Base-by-base conservation (phyloP, 441 rosid species). In the Gossypium trilobum region DNA sequence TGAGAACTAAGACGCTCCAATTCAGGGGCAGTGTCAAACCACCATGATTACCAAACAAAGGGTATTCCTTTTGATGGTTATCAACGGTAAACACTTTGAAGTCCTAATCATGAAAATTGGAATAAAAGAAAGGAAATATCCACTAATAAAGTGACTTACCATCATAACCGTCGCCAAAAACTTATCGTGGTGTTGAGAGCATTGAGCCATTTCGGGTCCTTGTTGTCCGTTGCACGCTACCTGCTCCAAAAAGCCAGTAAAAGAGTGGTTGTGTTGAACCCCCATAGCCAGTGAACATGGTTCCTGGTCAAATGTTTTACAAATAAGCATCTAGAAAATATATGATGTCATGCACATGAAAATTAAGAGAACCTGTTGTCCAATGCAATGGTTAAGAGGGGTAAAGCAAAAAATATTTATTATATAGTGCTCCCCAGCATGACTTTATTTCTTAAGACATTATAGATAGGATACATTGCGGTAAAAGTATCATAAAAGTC, bases 81-180 rank as follows among this genome's bases (percentile, higher is more conserved):
- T 57, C 68, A 56, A 48, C 56, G 68, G 67, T 22, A 57, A 33
- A 69, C 36, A 69, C 48, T 25, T 59, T 16, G 36, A 31, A 13
- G 73, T 73, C 68, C 10, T 61, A 67, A 74, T 79, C 78, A 79
- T 79, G 82, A 68, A 55, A 60, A 39, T 67, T 71, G 71, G 76
- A 73, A 75, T 52, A 46, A 20, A 57, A 70, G 51, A 57, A 67
- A 64, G 69, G 69, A 70, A 78, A 67, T 54, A 54, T 71, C 74
- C 78, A 78, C 78, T 71, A 71, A 52, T 39, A 75, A 74, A 71
- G 81, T 66, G 71, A 74, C 73, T 74, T 71, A 51, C 75, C 78
- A 78, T 71, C 76, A 78, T 42, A 65, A 74, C 63, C 57, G 29
- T 70, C 73, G 51, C 59, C 22, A 72, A 31, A 31, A 31, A 31